Evolutionary conservation across 768 basidiomycete genomes (phyloP), one percentile per base, ranked within the genome.

Genomic region (Lanmaoa pseudosensibilis): DNA sequence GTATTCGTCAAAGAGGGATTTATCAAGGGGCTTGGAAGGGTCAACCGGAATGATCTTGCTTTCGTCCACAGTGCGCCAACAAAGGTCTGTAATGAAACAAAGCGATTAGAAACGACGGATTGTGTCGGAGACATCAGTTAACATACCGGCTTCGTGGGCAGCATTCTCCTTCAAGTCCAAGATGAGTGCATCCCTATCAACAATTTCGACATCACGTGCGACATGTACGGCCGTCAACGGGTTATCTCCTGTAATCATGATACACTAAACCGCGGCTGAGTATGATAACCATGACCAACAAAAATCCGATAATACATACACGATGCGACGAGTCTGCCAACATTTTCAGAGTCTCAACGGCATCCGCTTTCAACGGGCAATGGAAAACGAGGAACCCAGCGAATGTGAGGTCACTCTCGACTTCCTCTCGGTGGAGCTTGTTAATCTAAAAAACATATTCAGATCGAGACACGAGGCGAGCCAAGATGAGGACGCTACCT

Each of bases 241-340:
- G 71, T 98, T 98, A 72, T 99, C 97, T 37, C 97, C 97, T 45
- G 97, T 99, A 60, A 99, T 99, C 97, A 99, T 99, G 55, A 98
- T 80, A 70, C 97, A 98, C 94, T 97, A 23, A 33, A 52, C 7
- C 5, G 18, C 43, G 50, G 18, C 32, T 53, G 5, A 47, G 61
- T 9, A 49, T 36, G 43, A 46, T 39, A 19, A 1, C 33, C 19
- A 6, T 21, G 30, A 34, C 3, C 38, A 21, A 30, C 6, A 12
- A 7, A 30, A 18, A 34, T 10, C 9, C 27, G 10, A 40, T 43
- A 38, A 52, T 9, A 81, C 92, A 48, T 76, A 97, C 95, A 38
- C 97, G 84, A 73, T 99, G 97, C 0, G 94, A 97, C 9, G 96
- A 93, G 67, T 98, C 96, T 3, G 89, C 87, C 51, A 99, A 78